Evolutionary conservation across 2,329 filamentous ascomycete genomes (phyloP), one percentile per base, ranked within the genome.

Genomic region (Fusarium graminum): DNA sequence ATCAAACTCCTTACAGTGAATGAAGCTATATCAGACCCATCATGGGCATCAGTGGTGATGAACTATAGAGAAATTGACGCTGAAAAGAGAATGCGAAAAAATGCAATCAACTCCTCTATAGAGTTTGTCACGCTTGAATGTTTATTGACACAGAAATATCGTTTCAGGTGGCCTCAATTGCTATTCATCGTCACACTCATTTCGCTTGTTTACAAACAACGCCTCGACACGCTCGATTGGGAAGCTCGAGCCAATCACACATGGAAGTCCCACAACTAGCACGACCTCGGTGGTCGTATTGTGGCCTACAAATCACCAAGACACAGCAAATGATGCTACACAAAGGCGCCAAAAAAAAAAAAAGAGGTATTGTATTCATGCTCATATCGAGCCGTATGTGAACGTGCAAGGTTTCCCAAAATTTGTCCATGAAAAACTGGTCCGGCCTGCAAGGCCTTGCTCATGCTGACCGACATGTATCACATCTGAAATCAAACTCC

Each of bases 371-470:
- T 71, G 63, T 72, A 72, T 72, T 72, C 58, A 59, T 69, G 69
- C 69, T 51, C 68, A 55, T 47, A 51, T 60, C 17, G 65, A 72
- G 67, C 62, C 54, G 45, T 70, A 68, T 73, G 63, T 70, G 69
- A 72, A 72, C 69, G 61, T 59, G 69, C 52, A 57, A 71, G 58
- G 43, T 64, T 52, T 65, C 63, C 65, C 62, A 71, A 50, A 63
- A 66, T 71, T 72, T 73, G 70, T 72, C 67, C 71, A 69, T 68
- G 69, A 69, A 73, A 62, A 58, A 69, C 59, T 42, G 60, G 67
- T 54, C 45, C 41, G 40, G 29, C 43, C 52, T 30, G 29, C 29
- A 58, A 56, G 59, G 53, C 61, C 59, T 67, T 65, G 60, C 61
- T 63, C 59, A 63, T 63, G 63, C 61, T 65, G 49, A 44, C 36